A percentile compares a stretch with the other conserved stretches of the same genome.
Evolutionary conservation across 345 rosid genomes (phyloP).

Genomic region (Eucalyptus regnans): DNA sequence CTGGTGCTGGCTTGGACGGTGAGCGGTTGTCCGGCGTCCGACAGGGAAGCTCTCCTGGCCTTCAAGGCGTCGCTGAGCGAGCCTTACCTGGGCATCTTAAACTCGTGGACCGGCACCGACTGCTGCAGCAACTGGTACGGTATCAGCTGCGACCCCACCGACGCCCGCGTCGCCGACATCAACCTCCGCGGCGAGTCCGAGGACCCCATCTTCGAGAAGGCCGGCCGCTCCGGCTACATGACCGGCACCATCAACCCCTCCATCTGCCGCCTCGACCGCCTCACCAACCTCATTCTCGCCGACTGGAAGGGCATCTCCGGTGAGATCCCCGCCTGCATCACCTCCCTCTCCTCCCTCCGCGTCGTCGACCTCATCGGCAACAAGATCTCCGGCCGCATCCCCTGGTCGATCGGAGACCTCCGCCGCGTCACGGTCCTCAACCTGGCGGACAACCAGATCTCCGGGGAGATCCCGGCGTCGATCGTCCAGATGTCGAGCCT

Average conservation of each 20-base stretch:
- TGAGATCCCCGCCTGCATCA: conserved; percentile 50
- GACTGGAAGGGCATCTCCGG: conserved; percentile 91
- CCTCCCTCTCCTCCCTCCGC: conserved; percentile 50
- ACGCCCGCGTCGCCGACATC: conserved; percentile 58
- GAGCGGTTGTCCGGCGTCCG: conserved; percentile 38
- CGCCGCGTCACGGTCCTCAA: conserved; percentile 50
- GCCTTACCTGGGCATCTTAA: conserved; percentile 67
- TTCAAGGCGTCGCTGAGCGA: conserved; percentile 59
- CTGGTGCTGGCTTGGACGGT: neutral
- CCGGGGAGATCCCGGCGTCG: conserved; percentile 56
- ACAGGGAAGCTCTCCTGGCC: conserved; percentile 41
- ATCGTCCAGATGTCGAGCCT: conserved; percentile 42
- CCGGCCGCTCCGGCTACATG: conserved; percentile 80
- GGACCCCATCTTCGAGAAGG: conserved; percentile 63
- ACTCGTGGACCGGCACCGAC: conserved; percentile 51
- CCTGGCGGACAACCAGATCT: conserved; percentile 66
- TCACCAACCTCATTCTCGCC: conserved; percentile 50
- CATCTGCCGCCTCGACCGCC: conserved; percentile 56
- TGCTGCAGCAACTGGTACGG: conserved; percentile 83
- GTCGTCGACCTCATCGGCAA: conserved; percentile 79
- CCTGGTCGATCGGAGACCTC: conserved; percentile 52
- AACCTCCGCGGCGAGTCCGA: conserved; percentile 90
- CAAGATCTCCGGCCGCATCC: conserved; percentile 55
- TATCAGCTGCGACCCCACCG: conserved; percentile 64
- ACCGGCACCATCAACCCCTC: conserved; percentile 71